Conservation (phyloP, 345 rosid species). For the Sapria himalayana region DNA sequence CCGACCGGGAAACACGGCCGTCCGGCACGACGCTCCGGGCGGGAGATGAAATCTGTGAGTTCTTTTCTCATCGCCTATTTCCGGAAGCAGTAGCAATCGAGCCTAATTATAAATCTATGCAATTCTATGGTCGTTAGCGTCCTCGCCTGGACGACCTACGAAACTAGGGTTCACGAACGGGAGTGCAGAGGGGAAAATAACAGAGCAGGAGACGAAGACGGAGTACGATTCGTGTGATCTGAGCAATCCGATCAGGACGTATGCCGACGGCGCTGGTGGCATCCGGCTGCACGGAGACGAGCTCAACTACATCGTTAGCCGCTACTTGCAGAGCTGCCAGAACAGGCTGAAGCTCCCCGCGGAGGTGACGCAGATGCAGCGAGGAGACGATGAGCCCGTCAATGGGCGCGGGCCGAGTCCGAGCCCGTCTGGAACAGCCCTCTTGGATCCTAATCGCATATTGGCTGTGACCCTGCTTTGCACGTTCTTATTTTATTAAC, state of each 20-base stretch:
- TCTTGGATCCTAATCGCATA: too few relatives aligned
- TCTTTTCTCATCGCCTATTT: neutral
- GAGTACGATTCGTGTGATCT: constrained; percentile 37
- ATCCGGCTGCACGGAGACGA: constrained; percentile 23
- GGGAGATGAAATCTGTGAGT: constrained; percentile 49
- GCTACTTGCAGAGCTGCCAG: constrained; percentile 25
- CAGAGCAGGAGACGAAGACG: constrained; percentile 24
- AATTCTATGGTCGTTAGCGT: neutral
- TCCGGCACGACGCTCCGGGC: constrained; percentile 24
- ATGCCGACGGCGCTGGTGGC: constrained; percentile 20
- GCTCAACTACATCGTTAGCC: constrained; percentile 31
- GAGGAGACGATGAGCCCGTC: neutral
- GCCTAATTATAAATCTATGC: neutral
- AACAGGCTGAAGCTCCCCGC: constrained; percentile 39
- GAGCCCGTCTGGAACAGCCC: constrained; percentile 7
- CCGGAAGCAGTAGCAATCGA: neutral
- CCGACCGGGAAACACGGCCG: constrained; percentile 27
- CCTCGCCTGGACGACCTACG: neutral
- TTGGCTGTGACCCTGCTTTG: too few relatives aligned
- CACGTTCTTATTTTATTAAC: too few relatives aligned
- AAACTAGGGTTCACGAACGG: constrained; percentile 39
- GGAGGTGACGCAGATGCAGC: constrained; percentile 12
- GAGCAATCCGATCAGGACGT: constrained; percentile 28
- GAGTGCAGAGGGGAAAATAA: constrained; percentile 21
- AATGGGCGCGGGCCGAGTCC: constrained; percentile 4